Conservation (phyloP, 2,329 filamentous ascomycete species). For the Aspergillus awamori region DNA sequence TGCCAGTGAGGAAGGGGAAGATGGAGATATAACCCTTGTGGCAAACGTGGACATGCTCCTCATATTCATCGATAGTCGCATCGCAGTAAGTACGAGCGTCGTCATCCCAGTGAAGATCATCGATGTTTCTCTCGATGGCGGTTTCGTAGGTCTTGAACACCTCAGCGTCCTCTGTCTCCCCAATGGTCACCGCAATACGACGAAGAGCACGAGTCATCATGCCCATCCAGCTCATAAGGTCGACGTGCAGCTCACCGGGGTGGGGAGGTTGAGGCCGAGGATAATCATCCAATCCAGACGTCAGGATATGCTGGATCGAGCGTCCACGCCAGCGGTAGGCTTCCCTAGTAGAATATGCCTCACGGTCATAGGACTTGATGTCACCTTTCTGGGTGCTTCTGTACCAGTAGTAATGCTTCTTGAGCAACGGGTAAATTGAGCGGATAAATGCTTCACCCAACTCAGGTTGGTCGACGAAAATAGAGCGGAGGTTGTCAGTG, state of each 20-base stretch:
- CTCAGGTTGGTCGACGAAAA: slow-evolving; percentile 68
- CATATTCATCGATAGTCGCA: slow-evolving; percentile 90
- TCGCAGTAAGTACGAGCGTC: slow-evolving; percentile 85
- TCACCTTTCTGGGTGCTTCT: slow-evolving; percentile 87
- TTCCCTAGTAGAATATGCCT: slow-evolving; percentile 85
- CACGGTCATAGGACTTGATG: slow-evolving; percentile 85
- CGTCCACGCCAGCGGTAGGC: slow-evolving; percentile 94
- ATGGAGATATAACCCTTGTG: slow-evolving; percentile 96
- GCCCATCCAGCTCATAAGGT: slow-evolving; percentile 96
- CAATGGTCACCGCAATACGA: slow-evolving; percentile 76
- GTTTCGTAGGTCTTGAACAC: slow-evolving; percentile 72
- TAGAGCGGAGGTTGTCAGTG: slow-evolving; percentile 59
- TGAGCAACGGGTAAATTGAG: slow-evolving; percentile 81
- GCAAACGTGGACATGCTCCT: slow-evolving; percentile 86
- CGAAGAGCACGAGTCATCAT: slow-evolving; percentile 87
- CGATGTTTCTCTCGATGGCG: slow-evolving; percentile 81
- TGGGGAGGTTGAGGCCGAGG: slow-evolving; percentile 91
- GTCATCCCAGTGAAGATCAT: slow-evolving; percentile 90
- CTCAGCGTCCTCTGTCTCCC: slow-evolving; percentile 72
- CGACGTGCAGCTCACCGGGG: slow-evolving; percentile 91
- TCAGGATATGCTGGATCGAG: slow-evolving; percentile 81
- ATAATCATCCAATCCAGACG: slow-evolving; percentile 94
- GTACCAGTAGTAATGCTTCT: slow-evolving; percentile 93
- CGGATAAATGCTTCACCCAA: slow-evolving; percentile 71
- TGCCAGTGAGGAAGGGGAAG: slow-evolving; percentile 85